Conservation (phyloP, 2,329 filamentous ascomycete genomes). For the Talaromyces sp. region DNA sequence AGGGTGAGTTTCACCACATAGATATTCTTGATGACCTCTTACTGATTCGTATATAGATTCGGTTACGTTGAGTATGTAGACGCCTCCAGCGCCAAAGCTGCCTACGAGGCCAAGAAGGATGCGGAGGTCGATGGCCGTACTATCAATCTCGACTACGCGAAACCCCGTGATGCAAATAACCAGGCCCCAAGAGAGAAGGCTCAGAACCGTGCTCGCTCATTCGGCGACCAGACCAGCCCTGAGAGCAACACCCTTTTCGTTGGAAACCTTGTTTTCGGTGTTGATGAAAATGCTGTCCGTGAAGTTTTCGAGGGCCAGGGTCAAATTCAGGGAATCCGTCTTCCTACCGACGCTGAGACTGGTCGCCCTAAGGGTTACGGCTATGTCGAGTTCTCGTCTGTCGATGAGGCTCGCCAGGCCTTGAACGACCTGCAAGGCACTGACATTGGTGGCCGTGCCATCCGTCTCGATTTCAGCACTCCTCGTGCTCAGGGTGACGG, state of each 20-base stretch:
- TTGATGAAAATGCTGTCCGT: conserved; percentile 68
- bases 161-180: conserved; percentile 56
- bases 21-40: not conserved
- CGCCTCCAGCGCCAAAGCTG: conserved; percentile 62
- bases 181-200: conserved; percentile 61
- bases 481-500: conserved; percentile 55
- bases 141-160: conserved; percentile 75
- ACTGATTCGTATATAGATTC: conserved; percentile 48
- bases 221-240: conserved; percentile 73
- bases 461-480: conserved; percentile 78
- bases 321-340: conserved; percentile 70
- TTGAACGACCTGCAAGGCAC: conserved; percentile 66
- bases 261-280: conserved; percentile 82
- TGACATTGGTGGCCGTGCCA: conserved; percentile 64
- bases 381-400: conserved; percentile 75
- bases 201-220: conserved; percentile 47
- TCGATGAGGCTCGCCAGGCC: conserved; percentile 76
- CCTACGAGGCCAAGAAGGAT: conserved; percentile 69
- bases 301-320: conserved; percentile 69
- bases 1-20: conserved; percentile 48
- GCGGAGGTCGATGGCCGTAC: conserved; percentile 67
- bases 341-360: conserved; percentile 81
- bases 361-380: conserved; percentile 88
- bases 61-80: conserved; percentile 85
- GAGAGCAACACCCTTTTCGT: conserved; percentile 85